Base-by-base conservation (phyloP, 805 yeast genomes). In the Kodamaea laetipori region DNA sequence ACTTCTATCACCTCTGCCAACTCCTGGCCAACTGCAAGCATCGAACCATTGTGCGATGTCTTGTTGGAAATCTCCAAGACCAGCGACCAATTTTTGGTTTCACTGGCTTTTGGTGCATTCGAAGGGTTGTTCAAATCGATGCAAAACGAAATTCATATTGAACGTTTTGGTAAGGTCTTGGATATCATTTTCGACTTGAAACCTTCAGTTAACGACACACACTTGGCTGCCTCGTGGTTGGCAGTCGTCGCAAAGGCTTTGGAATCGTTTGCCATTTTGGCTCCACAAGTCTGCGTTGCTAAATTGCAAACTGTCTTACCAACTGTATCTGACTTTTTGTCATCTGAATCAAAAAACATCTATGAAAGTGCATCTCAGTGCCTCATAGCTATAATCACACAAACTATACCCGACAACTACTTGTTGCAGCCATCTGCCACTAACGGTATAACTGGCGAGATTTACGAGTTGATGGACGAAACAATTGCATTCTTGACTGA, bases 211-310 rank as follows among this genome's bases (percentile, higher is more conserved):
- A 85, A 83, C 53, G 98, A 94, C 58, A 74, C 84, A 23, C 90
- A 89, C 61, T 74, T 94, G 52, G 89, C 92, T 2, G 96, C 95
- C 10, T 79, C 97, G 9, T 94, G 99, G 99, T 76, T 90, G 32
- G 96, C 97, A 1, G 95, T 90, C 15, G 78, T 92, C 35, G 94
- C 97, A 6, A 90, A 89, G 56, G 95, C 92, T 37, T 77, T 68
- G 47, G 72, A 66, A 54, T 56, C 67, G 39, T 71, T 60, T 52
- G 58, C 71, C 19, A 40, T 44, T 21, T 59, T 69, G 47, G 59
- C 66, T 40, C 67, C 71, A 1, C 54, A 55, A 12, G 65, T 71
- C 31, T 81, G 86, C 42, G 59, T 90, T 25, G 52, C 64, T 23
- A 79, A 77, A 51, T 57, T 86, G 6, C 84, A 89, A 7, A 66